These are phyloP conservation scores for Selenicereus undatus DNA, from an alignment of 148 eudicot genomes.

Conservation along the genomic window DNA sequence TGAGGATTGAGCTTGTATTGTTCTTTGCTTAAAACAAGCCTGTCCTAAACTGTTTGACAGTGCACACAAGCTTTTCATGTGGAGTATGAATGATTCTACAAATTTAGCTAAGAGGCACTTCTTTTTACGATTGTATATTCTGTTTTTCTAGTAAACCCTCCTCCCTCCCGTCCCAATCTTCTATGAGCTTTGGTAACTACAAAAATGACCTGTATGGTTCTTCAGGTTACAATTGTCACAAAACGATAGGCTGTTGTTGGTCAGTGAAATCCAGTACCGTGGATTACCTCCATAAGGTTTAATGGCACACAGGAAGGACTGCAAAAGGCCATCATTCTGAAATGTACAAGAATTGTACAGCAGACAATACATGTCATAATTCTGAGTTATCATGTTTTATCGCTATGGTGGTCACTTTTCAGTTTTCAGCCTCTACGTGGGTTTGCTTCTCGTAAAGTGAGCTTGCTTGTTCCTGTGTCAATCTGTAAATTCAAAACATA, in stretches of 20 bases:
- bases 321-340: neutral
- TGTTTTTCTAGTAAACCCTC: neutral
- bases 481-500: neutral
- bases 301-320: neutral
- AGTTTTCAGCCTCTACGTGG: neutral
- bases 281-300: neutral
- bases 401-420: neutral
- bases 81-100: neutral
- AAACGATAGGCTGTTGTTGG: neutral
- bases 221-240: neutral
- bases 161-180: neutral
- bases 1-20: slow-evolving; percentile 14
- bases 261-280: neutral
- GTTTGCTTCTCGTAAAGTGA: neutral
- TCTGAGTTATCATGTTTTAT: neutral
- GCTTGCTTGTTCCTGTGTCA: neutral
- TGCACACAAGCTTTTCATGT: neutral
- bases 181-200: neutral
- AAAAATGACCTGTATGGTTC: neutral
- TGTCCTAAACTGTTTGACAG: neutral
- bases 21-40: neutral
- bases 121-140: neutral
- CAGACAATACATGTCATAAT: neutral
- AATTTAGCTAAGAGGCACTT: neutral
- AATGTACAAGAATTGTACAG: neutral